Evolutionary conservation across 441 rosid species (phyloP).

Genomic region (Erodium moschatum): DNA sequence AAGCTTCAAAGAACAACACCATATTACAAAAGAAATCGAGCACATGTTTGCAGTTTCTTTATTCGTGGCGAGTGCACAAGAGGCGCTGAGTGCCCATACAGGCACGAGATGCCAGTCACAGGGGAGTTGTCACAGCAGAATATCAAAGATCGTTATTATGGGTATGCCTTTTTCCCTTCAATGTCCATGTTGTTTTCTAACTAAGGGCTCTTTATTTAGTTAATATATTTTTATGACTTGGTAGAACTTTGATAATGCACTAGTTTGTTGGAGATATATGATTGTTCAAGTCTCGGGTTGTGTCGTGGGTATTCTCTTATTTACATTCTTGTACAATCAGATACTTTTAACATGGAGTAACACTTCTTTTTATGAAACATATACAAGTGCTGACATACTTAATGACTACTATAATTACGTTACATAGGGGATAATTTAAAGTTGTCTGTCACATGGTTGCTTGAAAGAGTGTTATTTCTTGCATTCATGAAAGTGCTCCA

Average conservation of each 20-base stretch:
- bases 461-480: no score
- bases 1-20: conserved; percentile 90
- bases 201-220: not conserved
- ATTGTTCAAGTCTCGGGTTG: not conserved
- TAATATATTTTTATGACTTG: not conserved
- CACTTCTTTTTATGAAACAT: no score
- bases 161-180: conserved; percentile 34
- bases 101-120: conserved; percentile 91
- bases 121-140: conserved; percentile 93
- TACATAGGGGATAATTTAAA: no score
- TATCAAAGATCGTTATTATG: conserved; percentile 91
- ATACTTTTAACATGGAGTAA: no score
- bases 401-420: no score
- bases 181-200: not conserved
- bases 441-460: not conserved
- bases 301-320: not conserved
- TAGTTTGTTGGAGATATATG: not conserved
- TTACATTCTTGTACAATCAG: not conserved
- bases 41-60: conserved; percentile 89
- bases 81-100: conserved; percentile 90
- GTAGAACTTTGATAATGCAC: not conserved
- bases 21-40: conserved; percentile 75
- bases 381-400: no score
- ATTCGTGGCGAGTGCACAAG: conserved; percentile 87
- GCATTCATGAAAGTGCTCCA: no score